These are phyloP conservation scores for Macrolepiota fuliginosa DNA, from an alignment of 768 basidiomycete genomes.

Conservation along the genomic window DNA sequence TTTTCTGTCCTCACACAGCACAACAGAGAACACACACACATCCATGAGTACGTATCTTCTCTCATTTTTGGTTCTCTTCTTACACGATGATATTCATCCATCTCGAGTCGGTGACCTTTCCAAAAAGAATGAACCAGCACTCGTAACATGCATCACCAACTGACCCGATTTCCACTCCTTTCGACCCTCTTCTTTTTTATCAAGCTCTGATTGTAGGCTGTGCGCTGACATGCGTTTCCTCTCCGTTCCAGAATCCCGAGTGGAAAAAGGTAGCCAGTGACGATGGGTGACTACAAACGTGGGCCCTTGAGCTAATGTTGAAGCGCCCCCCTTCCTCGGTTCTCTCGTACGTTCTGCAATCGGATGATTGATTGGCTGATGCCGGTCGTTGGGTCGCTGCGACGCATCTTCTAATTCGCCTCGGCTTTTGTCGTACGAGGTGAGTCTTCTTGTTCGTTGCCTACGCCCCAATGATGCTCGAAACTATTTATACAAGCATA, in stretches of 20 bases:
- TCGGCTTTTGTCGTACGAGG: constrained; percentile 8
- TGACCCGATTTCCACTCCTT: constrained; percentile 26
- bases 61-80: constrained; percentile 11
- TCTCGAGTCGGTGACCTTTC: constrained; percentile 70
- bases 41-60: constrained; percentile 29
- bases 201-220: background rate
- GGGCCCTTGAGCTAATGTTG: constrained; percentile 39
- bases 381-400: constrained; percentile 6
- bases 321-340: constrained; percentile 18
- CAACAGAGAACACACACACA: too few relatives aligned
- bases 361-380: constrained; percentile 6
- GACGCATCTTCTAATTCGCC: background rate
- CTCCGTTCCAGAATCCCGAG: background rate
- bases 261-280: constrained; percentile 17
- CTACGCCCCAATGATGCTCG: constrained; percentile 46
- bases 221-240: background rate
- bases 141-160: constrained; percentile 80
- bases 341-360: background rate
- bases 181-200: constrained; percentile 4
- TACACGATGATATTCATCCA: constrained; percentile 68
- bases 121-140: constrained; percentile 57
- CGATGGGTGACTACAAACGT: constrained; percentile 19
- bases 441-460: constrained; percentile 11
- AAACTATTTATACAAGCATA: constrained; percentile 62
- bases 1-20: too few relatives aligned